phyloP scores from a whole-genome alignment of 805 yeast species.

The Cyberlindnera mycetangii region DNA sequence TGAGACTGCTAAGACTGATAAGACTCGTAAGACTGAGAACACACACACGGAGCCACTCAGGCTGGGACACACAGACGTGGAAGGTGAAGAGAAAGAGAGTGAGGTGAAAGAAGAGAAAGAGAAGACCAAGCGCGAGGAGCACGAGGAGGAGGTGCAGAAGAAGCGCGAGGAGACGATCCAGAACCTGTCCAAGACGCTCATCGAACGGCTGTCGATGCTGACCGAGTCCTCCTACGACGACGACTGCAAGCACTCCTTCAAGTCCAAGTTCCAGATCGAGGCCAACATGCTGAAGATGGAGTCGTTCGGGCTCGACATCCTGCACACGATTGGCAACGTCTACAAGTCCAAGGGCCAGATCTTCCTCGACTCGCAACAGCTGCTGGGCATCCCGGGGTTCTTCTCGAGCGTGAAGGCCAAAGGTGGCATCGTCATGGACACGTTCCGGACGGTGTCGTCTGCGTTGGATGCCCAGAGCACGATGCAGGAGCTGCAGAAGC shows the following conservation, averaged over 20 bases:
- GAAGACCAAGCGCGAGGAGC: constrained; percentile 50
- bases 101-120: constrained; percentile 26
- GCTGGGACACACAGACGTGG: constrained; percentile 8
- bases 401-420: constrained; percentile 71
- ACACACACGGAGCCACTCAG: constrained; percentile 10
- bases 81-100: not conserved
- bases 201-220: constrained; percentile 49
- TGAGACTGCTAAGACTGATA: not conserved
- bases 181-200: constrained; percentile 56
- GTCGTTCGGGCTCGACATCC: constrained; percentile 79
- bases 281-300: constrained; percentile 81
- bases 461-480: constrained; percentile 80
- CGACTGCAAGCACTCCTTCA: constrained; percentile 62
- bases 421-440: constrained; percentile 69
- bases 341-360: constrained; percentile 64
- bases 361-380: constrained; percentile 60
- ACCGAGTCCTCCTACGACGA: constrained; percentile 62
- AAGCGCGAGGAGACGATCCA: constrained; percentile 66
- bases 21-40: not conserved
- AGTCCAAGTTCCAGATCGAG: constrained; percentile 67
- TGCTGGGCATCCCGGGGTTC: constrained; percentile 67
- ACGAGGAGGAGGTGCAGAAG: constrained; percentile 71
- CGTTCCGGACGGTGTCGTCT: constrained; percentile 64
- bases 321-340: constrained; percentile 71
- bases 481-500: constrained; percentile 65